phyloP scores from a whole-genome alignment of 192 early-diverging fungal genomes.

The Coemansia sp. region DNA sequence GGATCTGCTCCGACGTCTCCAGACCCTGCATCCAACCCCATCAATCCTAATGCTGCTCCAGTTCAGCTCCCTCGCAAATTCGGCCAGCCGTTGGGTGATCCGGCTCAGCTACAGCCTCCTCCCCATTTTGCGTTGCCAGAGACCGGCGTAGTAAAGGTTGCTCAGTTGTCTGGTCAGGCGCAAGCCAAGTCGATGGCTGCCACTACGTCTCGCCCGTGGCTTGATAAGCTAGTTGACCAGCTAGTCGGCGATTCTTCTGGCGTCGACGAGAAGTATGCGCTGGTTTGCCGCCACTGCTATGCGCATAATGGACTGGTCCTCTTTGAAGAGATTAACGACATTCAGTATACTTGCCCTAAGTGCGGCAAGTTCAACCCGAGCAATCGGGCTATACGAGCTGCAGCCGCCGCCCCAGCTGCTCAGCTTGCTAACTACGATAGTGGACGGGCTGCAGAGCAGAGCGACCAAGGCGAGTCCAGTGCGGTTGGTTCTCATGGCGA shows the following conservation, averaged over 20 bases:
- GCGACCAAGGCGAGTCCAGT: background rate
- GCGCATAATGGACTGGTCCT: constrained; percentile 90
- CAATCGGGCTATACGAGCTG: constrained; percentile 4
- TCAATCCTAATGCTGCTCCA: background rate
- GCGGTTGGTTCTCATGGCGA: background rate
- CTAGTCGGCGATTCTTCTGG: constrained; percentile 85
- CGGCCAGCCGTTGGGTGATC: background rate
- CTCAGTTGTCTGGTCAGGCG: constrained; percentile 12
- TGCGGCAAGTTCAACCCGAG: constrained; percentile 54
- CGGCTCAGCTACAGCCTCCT: background rate
- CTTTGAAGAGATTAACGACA: constrained; percentile 73
- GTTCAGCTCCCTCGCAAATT: background rate
- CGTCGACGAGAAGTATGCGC: constrained; percentile 86
- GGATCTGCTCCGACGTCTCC: constrained; percentile 64
- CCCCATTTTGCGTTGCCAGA: constrained; percentile 2
- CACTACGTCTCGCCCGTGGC: constrained; percentile 60
- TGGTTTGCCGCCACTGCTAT: constrained; percentile 89
- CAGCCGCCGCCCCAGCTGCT: constrained; percentile 5
- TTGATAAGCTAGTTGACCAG: constrained; percentile 89
- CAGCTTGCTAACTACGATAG: constrained; percentile 4
- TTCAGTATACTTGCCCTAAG: constrained; percentile 57
- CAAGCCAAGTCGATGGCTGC: background rate
- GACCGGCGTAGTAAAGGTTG: constrained; percentile 28
- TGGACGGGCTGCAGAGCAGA: background rate
- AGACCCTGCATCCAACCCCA: constrained; percentile 4